Percentiles rank a stretch among this genome's conserved stretches.
Evolutionary conservation across 1,139 yeast species (phyloP).

Genomic region (Candida sp.): DNA sequence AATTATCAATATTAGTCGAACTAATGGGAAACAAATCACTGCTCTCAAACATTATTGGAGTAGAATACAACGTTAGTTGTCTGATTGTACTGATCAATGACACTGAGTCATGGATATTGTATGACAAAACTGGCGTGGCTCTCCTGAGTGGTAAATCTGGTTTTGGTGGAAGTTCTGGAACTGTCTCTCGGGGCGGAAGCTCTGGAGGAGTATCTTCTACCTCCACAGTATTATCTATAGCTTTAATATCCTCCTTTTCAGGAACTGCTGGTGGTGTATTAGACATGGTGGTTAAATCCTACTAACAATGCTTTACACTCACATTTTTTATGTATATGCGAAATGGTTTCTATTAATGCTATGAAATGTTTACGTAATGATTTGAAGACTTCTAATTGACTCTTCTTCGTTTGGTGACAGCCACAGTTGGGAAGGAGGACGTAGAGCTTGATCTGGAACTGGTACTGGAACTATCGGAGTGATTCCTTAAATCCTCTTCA

Average conservation of each 20-base stretch:
- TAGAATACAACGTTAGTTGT: conserved; percentile 28
- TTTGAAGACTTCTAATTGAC: not conserved
- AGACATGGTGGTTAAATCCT: not conserved
- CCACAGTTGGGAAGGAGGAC: not conserved
- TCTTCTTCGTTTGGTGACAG: not conserved
- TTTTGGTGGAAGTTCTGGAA: not conserved
- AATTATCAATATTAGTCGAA: conserved; percentile 4
- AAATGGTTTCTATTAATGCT: not conserved
- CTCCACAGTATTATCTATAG: not conserved
- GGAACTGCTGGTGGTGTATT: not conserved
- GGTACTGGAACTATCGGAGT: not conserved
- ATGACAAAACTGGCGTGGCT: not conserved
- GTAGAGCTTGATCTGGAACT: not conserved
- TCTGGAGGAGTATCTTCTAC: conserved; percentile 1
- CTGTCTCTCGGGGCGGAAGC: conserved; percentile 4
- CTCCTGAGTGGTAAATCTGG: not conserved
- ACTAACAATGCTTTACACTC: not conserved
- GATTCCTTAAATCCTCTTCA: not conserved
- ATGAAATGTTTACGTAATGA: not conserved
- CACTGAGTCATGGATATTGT: conserved; percentile 15
- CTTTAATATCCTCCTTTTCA: not conserved
- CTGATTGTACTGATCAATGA: conserved; percentile 29
- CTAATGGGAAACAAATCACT: conserved; percentile 23
- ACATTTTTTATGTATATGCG: not conserved
- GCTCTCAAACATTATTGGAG: conserved; percentile 34